A percentile compares a stretch with the other conserved stretches of the same genome.
phyloP scores from a whole-genome alignment of 305 asterid genomes.

The Fraxinus dipetala region DNA sequence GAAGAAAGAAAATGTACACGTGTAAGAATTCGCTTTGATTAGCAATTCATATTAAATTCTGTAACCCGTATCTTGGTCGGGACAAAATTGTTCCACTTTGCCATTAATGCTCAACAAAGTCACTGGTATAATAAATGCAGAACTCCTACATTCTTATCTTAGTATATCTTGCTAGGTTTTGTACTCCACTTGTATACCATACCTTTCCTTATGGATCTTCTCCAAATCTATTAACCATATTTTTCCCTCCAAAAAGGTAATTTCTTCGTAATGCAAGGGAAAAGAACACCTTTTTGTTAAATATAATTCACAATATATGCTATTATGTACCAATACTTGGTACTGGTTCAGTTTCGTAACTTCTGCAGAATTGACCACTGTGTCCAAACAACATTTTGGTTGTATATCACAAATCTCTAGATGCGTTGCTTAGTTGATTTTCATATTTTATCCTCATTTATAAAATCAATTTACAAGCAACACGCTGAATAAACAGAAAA shows the following conservation, averaged over 20 bases:
- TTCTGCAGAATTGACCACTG: not conserved
- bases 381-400: not conserved
- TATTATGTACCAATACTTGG: not conserved
- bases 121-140: not conserved
- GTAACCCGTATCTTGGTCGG: not conserved
- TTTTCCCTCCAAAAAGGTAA: not conserved
- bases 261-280: not conserved
- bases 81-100: not conserved
- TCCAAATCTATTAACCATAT: constrained; percentile 3
- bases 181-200: not conserved
- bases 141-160: constrained; percentile 14
- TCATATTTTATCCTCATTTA: not conserved
- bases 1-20: not conserved
- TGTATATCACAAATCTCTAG: not conserved
- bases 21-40: not conserved
- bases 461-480: constrained; percentile 22
- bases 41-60: not conserved
- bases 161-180: constrained; percentile 11
- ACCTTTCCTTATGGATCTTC: not conserved
- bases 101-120: not conserved
- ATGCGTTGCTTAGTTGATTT: not conserved
- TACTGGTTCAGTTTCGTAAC: not conserved
- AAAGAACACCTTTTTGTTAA: not conserved
- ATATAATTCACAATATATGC: not conserved
- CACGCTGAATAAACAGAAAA: constrained; percentile 12